Evolutionary conservation across 225 moss, liverwort and hornwort genomes (phyloP), one percentile per base, ranked within the genome.

Genomic region (Anthoceros angustus): DNA sequence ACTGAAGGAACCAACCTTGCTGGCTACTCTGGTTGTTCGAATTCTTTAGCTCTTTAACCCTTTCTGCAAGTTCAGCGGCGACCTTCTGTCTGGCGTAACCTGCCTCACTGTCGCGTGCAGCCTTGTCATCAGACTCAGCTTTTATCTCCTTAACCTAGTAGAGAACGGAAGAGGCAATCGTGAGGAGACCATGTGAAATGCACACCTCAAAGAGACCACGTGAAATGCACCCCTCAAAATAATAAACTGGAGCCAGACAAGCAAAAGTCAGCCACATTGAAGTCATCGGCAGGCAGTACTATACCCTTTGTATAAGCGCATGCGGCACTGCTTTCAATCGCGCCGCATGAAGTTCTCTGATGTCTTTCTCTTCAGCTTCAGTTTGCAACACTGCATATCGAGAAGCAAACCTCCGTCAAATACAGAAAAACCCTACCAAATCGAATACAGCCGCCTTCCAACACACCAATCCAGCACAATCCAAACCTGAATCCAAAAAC

Each of bases 11-110:
- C 40, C 32, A 62, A 89, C 89, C 86, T 80, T 75, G 75, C 8
- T 69, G 80, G 40, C 66, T 73, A 25, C 67, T 64, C 62, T 79
- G 74, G 20, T 72, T 77, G 74, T 75, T 68, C 24, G 72, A 77
- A 55, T 73, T 72, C 67, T 71, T 84, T 64, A 86, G 75, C 73
- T 82, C 80, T 65, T 73, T 78, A 45, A 87, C 64, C 12, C 74
- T 70, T 46, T 80, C 77, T 18, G 78, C 75, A 55, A 86, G 84
- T 67, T 86, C 86, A 2, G 66, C 70, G 16, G 86, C 87, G 9
- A 77, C 81, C 71, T 78, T 84, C 64, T 84, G 79, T 75, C 83
- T 77, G 15, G 80, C 73, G 0, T 55, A 55, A 15, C n/a, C 55
- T 18, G 55, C 55, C 14, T 55, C 55, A 20, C 12, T 9, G 23